Base-by-base conservation (phyloP, 2,329 filamentous ascomycete species). In the Aureobasidium sp. region DNA sequence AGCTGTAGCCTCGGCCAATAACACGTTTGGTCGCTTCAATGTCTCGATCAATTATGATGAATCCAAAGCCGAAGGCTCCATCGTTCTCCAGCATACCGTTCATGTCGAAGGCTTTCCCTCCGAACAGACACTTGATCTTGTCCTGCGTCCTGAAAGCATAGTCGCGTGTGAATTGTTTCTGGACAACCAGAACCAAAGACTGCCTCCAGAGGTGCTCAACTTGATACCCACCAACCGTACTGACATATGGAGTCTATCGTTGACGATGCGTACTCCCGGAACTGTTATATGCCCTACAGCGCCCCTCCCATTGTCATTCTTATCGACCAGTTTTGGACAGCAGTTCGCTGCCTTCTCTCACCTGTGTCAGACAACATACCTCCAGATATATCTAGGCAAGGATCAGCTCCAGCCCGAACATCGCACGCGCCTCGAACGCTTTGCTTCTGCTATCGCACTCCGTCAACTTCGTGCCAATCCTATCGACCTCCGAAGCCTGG, bases 101-200 rank as follows among this genome's bases (percentile, higher is more conserved):
- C 38, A 53, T 15, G n/a, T 63, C 43, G 47, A 63, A 33, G 60
- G 48, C 7, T 53, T 63, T 38, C 29, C 25, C 4, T 54, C 36
- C 27, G 48, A 33, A 48, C 60, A 63, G 31, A 53, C 47, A 13
- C 48, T 63, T 31, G 42, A 47, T 20, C 60, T 63, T 38, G 48
- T 63, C 38, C n/a, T 63, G 27, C 60, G 48, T 33, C 60, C 60
- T 11, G 60, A 63, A 54, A 63, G 33, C 60, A 63, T 63, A 36
- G 48, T 45, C 27, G 20, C 47, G 16, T 63, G 60, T 42, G 58
- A 61, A 33, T 15, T 50, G 16, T 23, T 29, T 20, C 33, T 50
- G 33, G 43, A 40, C 45, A 40, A 29, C 29, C 27, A 58, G 10
- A 31, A 60, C 27, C 29, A 47, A 31, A 61, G 36, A 50, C 33